Conservation (phyloP, 23 red algal genomes). For the Cyanidium caldarium region DNA sequence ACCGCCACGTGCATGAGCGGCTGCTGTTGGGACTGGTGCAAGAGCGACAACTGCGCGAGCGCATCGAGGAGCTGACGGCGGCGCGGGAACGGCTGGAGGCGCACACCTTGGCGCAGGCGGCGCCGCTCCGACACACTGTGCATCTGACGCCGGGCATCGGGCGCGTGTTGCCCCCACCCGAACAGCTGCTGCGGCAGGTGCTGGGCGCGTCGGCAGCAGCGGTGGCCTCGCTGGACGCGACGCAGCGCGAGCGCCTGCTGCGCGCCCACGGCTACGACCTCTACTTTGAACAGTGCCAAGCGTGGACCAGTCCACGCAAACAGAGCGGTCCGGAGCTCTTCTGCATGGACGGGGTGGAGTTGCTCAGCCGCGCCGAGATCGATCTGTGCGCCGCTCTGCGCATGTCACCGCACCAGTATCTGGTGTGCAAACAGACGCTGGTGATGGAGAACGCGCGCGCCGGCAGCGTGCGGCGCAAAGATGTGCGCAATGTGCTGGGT, state of each 20-base stretch:
- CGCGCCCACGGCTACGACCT: not conserved
- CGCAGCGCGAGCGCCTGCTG: not conserved
- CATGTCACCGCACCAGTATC: conserved; percentile 58
- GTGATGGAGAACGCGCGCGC: conserved; percentile 51
- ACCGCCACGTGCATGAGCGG: conserved; percentile 25
- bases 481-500: conserved; percentile 11
- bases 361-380: conserved; percentile 50
- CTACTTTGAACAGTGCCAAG: not conserved
- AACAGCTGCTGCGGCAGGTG: not conserved
- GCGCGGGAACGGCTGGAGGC: conserved; percentile 22
- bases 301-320: not conserved
- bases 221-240: not conserved
- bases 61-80: conserved; percentile 32
- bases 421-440: conserved; percentile 68
- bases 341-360: conserved; percentile 56
- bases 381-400: conserved; percentile 49
- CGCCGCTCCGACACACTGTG: not conserved
- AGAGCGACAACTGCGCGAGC: conserved; percentile 34
- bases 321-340: conserved; percentile 5
- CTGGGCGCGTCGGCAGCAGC: too few species aligned
- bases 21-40: conserved; percentile 35
- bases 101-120: conserved; percentile 12
- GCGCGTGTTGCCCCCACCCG: not conserved
- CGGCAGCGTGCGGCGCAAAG: conserved; percentile 51
- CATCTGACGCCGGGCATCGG: not conserved